phyloP scores from a whole-genome alignment of 257 asterid species.

The Salvia rosmarinus region DNA sequence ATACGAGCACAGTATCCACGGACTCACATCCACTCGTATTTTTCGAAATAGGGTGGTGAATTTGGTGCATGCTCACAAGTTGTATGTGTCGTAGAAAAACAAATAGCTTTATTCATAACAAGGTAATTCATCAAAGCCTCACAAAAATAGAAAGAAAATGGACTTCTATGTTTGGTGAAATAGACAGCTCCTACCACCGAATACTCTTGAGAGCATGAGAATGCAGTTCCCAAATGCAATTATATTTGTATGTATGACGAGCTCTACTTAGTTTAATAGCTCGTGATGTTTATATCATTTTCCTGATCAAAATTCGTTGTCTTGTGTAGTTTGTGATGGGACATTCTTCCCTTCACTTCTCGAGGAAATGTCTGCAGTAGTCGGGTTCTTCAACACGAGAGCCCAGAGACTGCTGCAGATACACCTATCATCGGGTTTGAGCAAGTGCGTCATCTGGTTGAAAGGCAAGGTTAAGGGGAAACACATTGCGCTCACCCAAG shows the following conservation, averaged over 20 bases:
- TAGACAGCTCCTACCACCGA: no score
- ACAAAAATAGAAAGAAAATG: no score
- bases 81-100: neutral
- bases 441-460: constrained; percentile 65
- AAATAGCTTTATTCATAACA: neutral
- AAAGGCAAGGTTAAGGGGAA: constrained; percentile 60
- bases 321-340: constrained; percentile 80
- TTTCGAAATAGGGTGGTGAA: no score
- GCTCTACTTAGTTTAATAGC: neutral
- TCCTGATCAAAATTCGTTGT: constrained; percentile 16
- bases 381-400: constrained; percentile 72
- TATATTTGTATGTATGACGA: no score
- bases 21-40: no score
- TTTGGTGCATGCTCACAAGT: neutral
- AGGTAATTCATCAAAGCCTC: neutral
- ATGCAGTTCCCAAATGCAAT: neutral
- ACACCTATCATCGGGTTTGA: constrained; percentile 77
- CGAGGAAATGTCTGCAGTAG: constrained; percentile 88
- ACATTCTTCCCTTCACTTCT: constrained; percentile 87
- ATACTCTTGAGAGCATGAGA: no score
- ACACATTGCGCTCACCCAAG: constrained; percentile 63
- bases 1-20: no score
- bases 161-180: no score
- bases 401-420: constrained; percentile 74
- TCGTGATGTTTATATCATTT: neutral